Percentiles rank a stretch among this genome's conserved stretches.
Conservation (phyloP, 352 stramenopile genomes). For the Globisporangium sylvaticum region DNA sequence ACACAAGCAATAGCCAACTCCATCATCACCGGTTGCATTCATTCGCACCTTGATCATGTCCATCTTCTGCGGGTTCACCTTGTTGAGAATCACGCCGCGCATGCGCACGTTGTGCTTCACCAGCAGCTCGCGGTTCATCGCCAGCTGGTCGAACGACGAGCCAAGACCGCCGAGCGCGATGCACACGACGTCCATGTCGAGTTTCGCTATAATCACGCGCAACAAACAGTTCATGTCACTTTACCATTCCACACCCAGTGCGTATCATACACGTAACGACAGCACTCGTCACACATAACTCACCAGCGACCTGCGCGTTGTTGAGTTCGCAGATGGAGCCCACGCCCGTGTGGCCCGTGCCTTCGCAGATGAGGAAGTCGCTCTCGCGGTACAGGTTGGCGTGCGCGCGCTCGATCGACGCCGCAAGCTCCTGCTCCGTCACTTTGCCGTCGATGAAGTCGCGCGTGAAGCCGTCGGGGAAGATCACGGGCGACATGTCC, state of each 20-base stretch:
- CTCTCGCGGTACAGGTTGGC: conserved; percentile 73
- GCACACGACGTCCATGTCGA: conserved; percentile 80
- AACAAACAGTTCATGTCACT: neutral
- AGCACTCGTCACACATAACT: neutral
- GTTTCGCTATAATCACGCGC: conserved; percentile 34
- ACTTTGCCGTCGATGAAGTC: conserved; percentile 96
- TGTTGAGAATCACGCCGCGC: conserved; percentile 85
- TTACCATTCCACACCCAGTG: neutral
- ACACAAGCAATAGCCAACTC: neutral
- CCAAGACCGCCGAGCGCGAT: conserved; percentile 74
- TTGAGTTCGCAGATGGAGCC: conserved; percentile 90
- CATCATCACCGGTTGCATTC: no score
- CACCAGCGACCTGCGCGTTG: conserved; percentile 87
- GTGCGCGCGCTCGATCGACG: conserved; percentile 80
- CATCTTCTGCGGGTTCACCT: conserved; percentile 86
- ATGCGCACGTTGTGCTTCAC: conserved; percentile 73
- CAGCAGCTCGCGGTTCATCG: conserved; percentile 82
- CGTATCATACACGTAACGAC: neutral
- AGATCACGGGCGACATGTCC: conserved; percentile 97
- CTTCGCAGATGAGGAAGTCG: conserved; percentile 94
- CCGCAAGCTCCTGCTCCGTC: conserved; percentile 73
- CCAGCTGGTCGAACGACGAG: conserved; percentile 83
- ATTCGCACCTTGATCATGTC: conserved; percentile 83
- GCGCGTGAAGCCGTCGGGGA: conserved; percentile 95
- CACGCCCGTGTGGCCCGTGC: conserved; percentile 90